Percentiles rank a stretch among this genome's conserved stretches.
These are phyloP conservation scores for Sicyos edulis DNA, from an alignment of 306 rosid genomes.

Conservation along the genomic window DNA sequence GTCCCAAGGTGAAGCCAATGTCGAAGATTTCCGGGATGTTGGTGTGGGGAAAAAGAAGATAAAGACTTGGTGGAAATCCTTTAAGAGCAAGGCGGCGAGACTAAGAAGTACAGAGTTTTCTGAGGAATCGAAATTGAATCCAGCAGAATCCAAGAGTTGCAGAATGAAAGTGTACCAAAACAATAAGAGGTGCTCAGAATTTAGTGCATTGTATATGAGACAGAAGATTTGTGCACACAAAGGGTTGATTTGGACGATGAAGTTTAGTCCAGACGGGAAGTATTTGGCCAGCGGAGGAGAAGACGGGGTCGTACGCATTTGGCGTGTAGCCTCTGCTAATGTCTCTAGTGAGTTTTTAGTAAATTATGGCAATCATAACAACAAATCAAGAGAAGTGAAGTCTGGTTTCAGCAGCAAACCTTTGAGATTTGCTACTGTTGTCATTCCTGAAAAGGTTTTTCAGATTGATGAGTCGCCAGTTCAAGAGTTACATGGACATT, in stretches of 20 bases:
- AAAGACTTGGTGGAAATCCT: slow-evolving; percentile 53
- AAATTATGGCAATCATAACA: slow-evolving; percentile 23
- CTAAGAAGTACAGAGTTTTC: slow-evolving; percentile 20
- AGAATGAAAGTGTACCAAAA: slow-evolving; percentile 43
- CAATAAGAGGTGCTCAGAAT: slow-evolving; percentile 57
- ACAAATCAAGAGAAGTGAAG: slow-evolving; percentile 33
- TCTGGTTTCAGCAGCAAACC: slow-evolving; percentile 36
- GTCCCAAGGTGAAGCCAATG: slow-evolving; percentile 28
- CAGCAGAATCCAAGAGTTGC: slow-evolving; percentile 14
- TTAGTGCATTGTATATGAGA: slow-evolving; percentile 52
- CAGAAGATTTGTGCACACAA: slow-evolving; percentile 75
- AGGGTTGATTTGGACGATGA: slow-evolving; percentile 75
- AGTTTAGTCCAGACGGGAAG: slow-evolving; percentile 77
- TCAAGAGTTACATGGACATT: slow-evolving; percentile 68
- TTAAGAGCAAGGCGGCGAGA: slow-evolving; percentile 30
- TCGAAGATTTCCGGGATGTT: slow-evolving; percentile 28
- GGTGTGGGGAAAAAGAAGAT: slow-evolving; percentile 29
- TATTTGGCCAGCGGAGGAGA: slow-evolving; percentile 91
- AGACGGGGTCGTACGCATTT: slow-evolving; percentile 73
- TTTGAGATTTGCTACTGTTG: slow-evolving; percentile 32
- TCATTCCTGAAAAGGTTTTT: slow-evolving; percentile 61
- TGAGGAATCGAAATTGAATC: slow-evolving; percentile 22
- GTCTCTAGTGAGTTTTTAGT: slow-evolving; percentile 33
- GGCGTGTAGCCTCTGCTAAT: slow-evolving; percentile 45
- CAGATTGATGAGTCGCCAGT: slow-evolving; percentile 61